phyloP scores from a whole-genome alignment of 805 yeast species.

The Zygosaccharomyces gambellarensis region DNA sequence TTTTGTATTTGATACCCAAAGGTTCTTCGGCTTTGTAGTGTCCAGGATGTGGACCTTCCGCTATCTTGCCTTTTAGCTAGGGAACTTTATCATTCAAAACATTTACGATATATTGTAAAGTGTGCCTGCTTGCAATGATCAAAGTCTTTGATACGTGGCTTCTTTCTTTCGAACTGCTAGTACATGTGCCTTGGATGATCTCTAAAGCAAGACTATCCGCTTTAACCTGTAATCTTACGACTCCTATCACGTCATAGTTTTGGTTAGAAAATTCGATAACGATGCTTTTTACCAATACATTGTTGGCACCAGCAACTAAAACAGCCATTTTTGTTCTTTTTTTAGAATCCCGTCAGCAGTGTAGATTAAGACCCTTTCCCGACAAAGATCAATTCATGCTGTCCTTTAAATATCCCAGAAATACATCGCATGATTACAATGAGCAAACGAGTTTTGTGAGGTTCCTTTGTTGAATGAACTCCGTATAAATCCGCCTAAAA shows the following conservation, averaged over 20 bases:
- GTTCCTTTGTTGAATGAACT: too few species aligned
- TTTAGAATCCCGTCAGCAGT: too few species aligned
- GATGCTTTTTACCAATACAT: constrained; percentile 49
- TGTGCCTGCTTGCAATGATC: constrained; percentile 24
- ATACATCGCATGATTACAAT: too few species aligned
- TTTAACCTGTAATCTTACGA: constrained; percentile 44
- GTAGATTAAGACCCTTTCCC: too few species aligned
- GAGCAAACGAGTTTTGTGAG: too few species aligned
- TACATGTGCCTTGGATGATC: constrained; percentile 45
- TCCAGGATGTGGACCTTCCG: constrained; percentile 37
- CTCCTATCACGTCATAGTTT: constrained; percentile 44
- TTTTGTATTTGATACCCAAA: too few species aligned
- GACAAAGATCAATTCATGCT: too few species aligned
- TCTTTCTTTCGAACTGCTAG: constrained; percentile 42
- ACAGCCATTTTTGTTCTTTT: too few species aligned
- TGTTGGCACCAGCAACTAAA: constrained; percentile 50
- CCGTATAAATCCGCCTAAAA: too few species aligned
- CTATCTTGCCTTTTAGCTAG: constrained; percentile 41
- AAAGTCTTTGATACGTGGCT: constrained; percentile 34
- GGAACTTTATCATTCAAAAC: constrained; percentile 39
- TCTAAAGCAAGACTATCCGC: constrained; percentile 38
- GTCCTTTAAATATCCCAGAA: too few species aligned
- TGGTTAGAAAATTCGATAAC: constrained; percentile 37
- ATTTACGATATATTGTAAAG: constrained; percentile 28
- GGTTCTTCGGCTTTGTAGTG: too few species aligned